Evolutionary conservation across 1,284 basidiomycete species (phyloP).

Genomic region (Caloboletus firmus): DNA sequence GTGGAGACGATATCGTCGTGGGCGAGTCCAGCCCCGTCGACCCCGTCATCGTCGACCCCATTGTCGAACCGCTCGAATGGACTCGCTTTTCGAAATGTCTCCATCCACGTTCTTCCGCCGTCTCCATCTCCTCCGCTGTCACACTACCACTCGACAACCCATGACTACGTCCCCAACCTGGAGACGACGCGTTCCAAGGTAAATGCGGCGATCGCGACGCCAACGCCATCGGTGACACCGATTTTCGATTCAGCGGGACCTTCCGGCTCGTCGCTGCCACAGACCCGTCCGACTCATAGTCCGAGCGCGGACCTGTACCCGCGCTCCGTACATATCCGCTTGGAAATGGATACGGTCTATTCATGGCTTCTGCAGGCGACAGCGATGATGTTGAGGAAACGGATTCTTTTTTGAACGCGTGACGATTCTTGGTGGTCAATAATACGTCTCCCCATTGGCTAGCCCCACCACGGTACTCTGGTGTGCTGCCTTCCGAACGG

Average conservation of each 20-base stretch:
- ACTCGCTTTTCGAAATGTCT: constrained; percentile 21
- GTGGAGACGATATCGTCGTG: constrained; percentile 42
- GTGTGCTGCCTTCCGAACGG: constrained; percentile 42
- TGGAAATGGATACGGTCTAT: constrained; percentile 15
- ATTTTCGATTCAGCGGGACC: constrained; percentile 63
- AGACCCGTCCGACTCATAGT: constrained; percentile 55
- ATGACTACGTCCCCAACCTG: not conserved
- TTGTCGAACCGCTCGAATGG: not conserved
- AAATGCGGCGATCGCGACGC: constrained; percentile 39
- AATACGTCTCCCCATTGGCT: constrained; percentile 53
- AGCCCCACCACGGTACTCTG: constrained; percentile 23
- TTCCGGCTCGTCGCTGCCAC: constrained; percentile 44
- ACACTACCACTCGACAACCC: constrained; percentile 14
- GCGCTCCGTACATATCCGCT: constrained; percentile 18
- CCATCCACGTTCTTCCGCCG: constrained; percentile 35
- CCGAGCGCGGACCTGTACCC: constrained; percentile 38
- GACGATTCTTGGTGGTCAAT: constrained; percentile 37
- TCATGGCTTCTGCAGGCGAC: constrained; percentile 49
- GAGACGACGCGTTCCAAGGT: constrained; percentile 20
- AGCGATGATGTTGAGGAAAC: constrained; percentile 64
- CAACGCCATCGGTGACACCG: constrained; percentile 71
- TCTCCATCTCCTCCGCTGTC: constrained; percentile 17
- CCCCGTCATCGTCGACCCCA: not conserved
- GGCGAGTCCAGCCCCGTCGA: constrained; percentile 40
- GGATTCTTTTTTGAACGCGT: constrained; percentile 48